phyloP scores from a whole-genome alignment of 257 asterid species.

The Capsicum chinense region DNA sequence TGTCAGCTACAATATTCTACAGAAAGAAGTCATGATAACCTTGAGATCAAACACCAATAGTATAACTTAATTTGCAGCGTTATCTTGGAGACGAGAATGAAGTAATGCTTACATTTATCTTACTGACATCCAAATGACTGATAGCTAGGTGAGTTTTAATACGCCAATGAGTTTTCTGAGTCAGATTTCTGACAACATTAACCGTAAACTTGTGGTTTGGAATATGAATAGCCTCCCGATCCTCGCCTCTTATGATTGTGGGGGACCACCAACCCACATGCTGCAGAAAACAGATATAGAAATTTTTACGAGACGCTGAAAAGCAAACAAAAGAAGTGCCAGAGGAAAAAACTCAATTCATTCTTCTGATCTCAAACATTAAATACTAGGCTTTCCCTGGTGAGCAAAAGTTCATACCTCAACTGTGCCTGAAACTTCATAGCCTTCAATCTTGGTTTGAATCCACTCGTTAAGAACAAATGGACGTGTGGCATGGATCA shows the following conservation, averaged over 20 bases:
- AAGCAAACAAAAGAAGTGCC: background rate
- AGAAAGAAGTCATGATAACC: constrained; percentile 28
- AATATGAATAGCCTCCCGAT: constrained; percentile 96
- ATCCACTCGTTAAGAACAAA: constrained; percentile 94
- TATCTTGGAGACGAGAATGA: background rate
- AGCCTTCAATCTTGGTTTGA: constrained; percentile 94
- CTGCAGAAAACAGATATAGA: constrained; percentile 42
- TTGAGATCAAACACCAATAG: background rate
- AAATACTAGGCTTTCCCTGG: background rate
- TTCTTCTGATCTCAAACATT: constrained; percentile 24
- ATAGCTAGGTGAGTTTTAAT: constrained; percentile 86
- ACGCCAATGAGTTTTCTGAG: constrained; percentile 94
- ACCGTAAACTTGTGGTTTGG: constrained; percentile 95
- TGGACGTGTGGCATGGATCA: constrained; percentile 95
- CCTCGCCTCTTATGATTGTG: constrained; percentile 92
- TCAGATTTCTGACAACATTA: constrained; percentile 89
- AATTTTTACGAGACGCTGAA: background rate
- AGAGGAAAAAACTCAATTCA: constrained; percentile 16
- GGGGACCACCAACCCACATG: constrained; percentile 99
- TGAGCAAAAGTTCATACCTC: constrained; percentile 58
- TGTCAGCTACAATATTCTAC: constrained; percentile 92
- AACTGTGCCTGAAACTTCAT: constrained; percentile 98
- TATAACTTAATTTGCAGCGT: background rate
- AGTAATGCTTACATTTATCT: constrained; percentile 70
- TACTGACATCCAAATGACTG: constrained; percentile 88